Evolutionary conservation across 148 eudicot species (phyloP).

Genomic region (Limonium bicolor): DNA sequence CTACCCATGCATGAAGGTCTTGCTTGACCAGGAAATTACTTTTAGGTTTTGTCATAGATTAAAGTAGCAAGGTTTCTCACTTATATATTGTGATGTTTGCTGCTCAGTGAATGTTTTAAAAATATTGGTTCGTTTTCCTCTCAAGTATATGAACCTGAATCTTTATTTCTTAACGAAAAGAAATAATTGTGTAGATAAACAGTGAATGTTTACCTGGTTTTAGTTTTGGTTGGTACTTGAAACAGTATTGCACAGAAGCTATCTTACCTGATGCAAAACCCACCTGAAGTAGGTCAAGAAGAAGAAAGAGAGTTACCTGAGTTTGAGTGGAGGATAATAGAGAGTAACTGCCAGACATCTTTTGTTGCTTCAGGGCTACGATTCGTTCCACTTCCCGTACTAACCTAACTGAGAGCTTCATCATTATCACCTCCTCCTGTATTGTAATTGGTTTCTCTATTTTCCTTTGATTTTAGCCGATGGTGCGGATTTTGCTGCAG

Average conservation of each 20-base stretch:
- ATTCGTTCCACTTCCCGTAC: conserved; percentile 27
- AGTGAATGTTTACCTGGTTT: background rate
- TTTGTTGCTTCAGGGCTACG: conserved; percentile 77
- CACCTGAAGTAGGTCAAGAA: conserved; percentile 47
- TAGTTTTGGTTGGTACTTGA: background rate
- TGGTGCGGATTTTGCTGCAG: conserved; percentile 13
- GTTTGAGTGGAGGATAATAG: conserved; percentile 76
- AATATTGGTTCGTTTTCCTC: background rate
- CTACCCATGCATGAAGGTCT: too few species aligned
- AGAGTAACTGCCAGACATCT: conserved; percentile 50
- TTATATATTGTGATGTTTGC: background rate
- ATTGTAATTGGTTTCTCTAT: background rate
- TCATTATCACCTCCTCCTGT: too few species aligned
- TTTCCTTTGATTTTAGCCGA: conserved; percentile 1
- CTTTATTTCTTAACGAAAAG: too few species aligned
- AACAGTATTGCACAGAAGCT: conserved; percentile 71
- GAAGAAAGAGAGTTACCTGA: conserved; percentile 69
- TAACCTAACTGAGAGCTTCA: too few species aligned
- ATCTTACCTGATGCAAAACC: conserved; percentile 57
- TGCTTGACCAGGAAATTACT: too few species aligned
- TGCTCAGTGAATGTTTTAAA: too few species aligned
- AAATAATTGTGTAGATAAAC: too few species aligned
- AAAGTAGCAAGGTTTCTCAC: background rate
- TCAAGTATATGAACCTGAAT: too few species aligned
- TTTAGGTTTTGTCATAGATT: background rate